Evolutionary conservation across 805 yeast genomes (phyloP).

Genomic region (Dipodascus albidus): DNA sequence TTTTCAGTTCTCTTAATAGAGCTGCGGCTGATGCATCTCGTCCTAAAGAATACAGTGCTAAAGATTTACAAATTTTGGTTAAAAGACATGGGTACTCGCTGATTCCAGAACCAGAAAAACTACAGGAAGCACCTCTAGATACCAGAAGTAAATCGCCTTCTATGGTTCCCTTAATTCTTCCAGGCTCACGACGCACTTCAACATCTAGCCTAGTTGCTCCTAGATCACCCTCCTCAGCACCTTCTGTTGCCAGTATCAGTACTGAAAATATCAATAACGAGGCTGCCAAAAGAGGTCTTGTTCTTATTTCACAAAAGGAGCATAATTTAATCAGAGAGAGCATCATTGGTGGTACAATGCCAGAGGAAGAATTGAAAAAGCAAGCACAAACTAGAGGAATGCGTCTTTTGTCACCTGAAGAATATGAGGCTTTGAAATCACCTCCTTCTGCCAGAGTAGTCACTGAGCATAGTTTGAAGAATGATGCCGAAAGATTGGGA

Average conservation of each 20-base stretch:
- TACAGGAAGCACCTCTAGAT: neutral
- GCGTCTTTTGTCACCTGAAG: conserved; percentile 9
- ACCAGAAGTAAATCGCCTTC: neutral
- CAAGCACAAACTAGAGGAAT: conserved; percentile 10
- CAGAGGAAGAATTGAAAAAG: conserved; percentile 3
- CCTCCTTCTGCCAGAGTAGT: conserved; percentile 4
- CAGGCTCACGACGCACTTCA: neutral
- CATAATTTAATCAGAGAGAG: conserved; percentile 3
- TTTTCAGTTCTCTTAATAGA: neutral
- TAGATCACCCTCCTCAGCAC: neutral
- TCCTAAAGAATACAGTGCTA: neutral
- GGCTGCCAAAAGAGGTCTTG: conserved; percentile 6
- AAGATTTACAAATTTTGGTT: neutral
- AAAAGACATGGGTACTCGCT: neutral
- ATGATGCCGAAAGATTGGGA: neutral
- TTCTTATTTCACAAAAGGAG: conserved; percentile 7
- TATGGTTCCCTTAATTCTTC: neutral
- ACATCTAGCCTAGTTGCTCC: neutral
- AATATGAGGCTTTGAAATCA: conserved; percentile 9
- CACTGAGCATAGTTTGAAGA: conserved; percentile 3
- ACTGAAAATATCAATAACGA: conserved; percentile 3
- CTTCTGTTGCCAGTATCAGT: neutral
- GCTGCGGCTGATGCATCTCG: neutral
- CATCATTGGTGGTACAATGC: neutral
- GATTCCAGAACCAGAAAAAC: neutral